phyloP scores from a whole-genome alignment of 106 monocot genomes.

The Xerophyta viscosa region DNA sequence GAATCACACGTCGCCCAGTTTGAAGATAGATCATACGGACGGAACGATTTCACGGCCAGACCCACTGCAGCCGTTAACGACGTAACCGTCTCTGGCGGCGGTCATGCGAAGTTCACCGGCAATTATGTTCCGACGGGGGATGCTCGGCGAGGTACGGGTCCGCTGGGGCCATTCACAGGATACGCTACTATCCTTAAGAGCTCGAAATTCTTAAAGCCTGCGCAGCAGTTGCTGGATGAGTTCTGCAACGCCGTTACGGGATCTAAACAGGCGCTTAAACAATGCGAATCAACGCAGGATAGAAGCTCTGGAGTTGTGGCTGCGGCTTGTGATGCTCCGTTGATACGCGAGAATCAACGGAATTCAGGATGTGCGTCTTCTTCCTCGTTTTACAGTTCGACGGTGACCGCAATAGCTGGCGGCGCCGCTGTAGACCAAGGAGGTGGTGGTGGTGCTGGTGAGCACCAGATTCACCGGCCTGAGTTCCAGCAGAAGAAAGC shows the following conservation, averaged over 20 bases:
- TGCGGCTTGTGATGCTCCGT: background rate
- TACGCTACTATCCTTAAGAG: conserved; percentile 52
- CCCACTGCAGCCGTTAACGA: background rate
- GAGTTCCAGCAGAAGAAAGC: conserved; percentile 48
- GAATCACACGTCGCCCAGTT: conserved; percentile 5
- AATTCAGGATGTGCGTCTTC: too few species aligned
- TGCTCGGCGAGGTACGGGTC: conserved; percentile 14
- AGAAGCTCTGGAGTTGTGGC: background rate
- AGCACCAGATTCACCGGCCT: conserved; percentile 6
- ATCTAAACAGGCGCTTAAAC: background rate
- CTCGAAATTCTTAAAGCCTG: conserved; percentile 51
- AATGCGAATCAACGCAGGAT: background rate
- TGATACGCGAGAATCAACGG: background rate
- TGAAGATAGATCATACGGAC: background rate
- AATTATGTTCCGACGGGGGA: background rate
- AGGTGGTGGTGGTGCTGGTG: background rate
- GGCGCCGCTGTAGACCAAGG: background rate
- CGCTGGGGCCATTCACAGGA: conserved; percentile 62
- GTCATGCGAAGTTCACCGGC: background rate
- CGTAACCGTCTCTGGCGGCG: background rate
- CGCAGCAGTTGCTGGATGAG: conserved; percentile 47
- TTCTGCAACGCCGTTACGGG: conserved; percentile 28
- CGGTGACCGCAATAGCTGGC: conserved; percentile 6
- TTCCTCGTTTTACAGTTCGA: conserved; percentile 33
- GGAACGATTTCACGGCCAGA: conserved; percentile 2